Evolutionary conservation across 1,139 yeast genomes (phyloP).

Genomic region (Protomyces lactucae-debilis): DNA sequence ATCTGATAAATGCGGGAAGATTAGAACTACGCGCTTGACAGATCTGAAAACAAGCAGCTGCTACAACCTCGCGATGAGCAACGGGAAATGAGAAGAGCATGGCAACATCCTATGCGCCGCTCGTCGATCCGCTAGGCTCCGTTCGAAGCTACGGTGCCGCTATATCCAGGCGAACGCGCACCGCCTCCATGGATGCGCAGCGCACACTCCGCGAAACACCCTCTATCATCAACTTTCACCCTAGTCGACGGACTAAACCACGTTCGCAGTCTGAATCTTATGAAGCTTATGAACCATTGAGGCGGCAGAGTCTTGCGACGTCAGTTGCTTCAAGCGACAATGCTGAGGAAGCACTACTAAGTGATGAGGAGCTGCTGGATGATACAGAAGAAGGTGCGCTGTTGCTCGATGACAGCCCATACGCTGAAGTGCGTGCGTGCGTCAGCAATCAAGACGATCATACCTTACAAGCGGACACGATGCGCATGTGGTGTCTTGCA

Average conservation of each 20-base stretch:
- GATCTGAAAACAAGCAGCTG: no score
- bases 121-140: conserved; percentile 23
- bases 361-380: conserved; percentile 14
- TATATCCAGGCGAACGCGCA: conserved; percentile 5
- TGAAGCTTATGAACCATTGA: conserved; percentile 3
- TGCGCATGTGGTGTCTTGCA: conserved; percentile 28
- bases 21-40: no score
- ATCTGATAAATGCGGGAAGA: no score
- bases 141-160: conserved; percentile 22
- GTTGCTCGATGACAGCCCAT: conserved; percentile 21
- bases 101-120: neutral
- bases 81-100: neutral
- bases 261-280: conserved; percentile 2
- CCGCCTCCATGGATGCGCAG: conserved; percentile 14
- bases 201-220: conserved; percentile 11
- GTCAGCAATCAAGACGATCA: conserved; percentile 60
- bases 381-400: conserved; percentile 8
- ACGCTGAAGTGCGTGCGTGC: conserved; percentile 52
- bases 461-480: conserved; percentile 53
- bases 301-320: neutral
- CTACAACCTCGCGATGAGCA: no score
- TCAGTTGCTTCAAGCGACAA: neutral
- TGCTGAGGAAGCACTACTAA: conserved; percentile 6
- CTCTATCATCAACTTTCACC: conserved; percentile 16
- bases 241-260: conserved; percentile 11